phyloP scores from a whole-genome alignment of 192 early-diverging fungal genomes.

The Coemansia sp. region DNA sequence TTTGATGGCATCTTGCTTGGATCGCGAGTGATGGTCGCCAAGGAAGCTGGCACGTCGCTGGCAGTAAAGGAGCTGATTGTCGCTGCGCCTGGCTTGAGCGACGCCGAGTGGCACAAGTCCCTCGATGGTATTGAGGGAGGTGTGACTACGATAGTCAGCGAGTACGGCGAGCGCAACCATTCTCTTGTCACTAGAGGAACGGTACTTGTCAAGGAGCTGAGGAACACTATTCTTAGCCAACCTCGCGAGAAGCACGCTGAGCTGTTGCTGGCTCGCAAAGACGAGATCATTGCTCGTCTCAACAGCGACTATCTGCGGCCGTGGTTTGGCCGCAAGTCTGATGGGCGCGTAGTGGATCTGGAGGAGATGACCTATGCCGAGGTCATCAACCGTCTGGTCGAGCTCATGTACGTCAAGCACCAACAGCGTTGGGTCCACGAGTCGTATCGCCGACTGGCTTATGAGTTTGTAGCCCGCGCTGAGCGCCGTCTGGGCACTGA shows the following conservation, averaged over 20 bases:
- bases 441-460: conserved; percentile 69
- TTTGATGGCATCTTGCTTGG: conserved; percentile 94
- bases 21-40: conserved; percentile 92
- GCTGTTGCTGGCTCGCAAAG: conserved; percentile 67
- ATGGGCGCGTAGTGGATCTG: conserved; percentile 75
- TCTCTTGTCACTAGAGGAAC: conserved; percentile 86
- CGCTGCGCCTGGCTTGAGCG: conserved; percentile 74
- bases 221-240: conserved; percentile 76
- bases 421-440: conserved; percentile 81
- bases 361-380: conserved; percentile 95
- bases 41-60: conserved; percentile 77
- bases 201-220: conserved; percentile 80
- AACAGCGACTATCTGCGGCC: conserved; percentile 75
- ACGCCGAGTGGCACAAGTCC: conserved; percentile 83
- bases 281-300: conserved; percentile 85
- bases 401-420: conserved; percentile 77
- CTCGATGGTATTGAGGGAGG: conserved; percentile 77
- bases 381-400: conserved; percentile 78
- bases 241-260: conserved; percentile 80
- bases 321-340: conserved; percentile 89
- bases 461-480: conserved; percentile 80
- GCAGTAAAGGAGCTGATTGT: conserved; percentile 89
- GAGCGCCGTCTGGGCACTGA: conserved; percentile 67
- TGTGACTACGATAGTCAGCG: conserved; percentile 84
- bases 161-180: conserved; percentile 94